Evolutionary conservation across 441 rosid genomes (phyloP).

Genomic region (Adansonia madagascariensis): DNA sequence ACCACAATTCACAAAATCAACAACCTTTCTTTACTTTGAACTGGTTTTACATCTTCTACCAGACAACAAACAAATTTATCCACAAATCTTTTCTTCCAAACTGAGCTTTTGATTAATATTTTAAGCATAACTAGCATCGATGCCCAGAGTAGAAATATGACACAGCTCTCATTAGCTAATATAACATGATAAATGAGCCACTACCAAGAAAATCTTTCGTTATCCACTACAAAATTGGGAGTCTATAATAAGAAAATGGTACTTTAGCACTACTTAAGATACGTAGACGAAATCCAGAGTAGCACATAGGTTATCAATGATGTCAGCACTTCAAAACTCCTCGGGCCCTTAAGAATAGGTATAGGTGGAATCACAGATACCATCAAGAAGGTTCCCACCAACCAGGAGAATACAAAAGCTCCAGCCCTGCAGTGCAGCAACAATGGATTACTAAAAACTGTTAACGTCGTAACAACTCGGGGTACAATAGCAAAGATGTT

Average conservation of each 20-base stretch:
- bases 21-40: background rate
- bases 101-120: background rate
- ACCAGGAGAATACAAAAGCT: slow-evolving; percentile 83
- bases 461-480: slow-evolving; percentile 1
- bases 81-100: slow-evolving; percentile 24
- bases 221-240: slow-evolving; percentile 35
- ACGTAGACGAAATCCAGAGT: slow-evolving; percentile 88
- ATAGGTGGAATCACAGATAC: slow-evolving; percentile 79
- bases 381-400: slow-evolving; percentile 93
- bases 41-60: slow-evolving; percentile 27
- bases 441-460: slow-evolving; percentile 27
- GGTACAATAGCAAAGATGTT: slow-evolving; percentile 12
- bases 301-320: slow-evolving; percentile 79
- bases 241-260: slow-evolving; percentile 26
- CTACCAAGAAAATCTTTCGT: slow-evolving; percentile 25
- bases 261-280: slow-evolving; percentile 56
- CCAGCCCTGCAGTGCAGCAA: slow-evolving; percentile 67
- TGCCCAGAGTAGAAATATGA: slow-evolving; percentile 24
- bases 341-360: slow-evolving; percentile 74
- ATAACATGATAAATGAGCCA: slow-evolving; percentile 28
- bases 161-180: background rate
- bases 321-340: slow-evolving; percentile 83
- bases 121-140: slow-evolving; percentile 17
- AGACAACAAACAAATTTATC: slow-evolving; percentile 17
- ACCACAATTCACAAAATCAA: slow-evolving; percentile 15